phyloP scores from a whole-genome alignment of 257 asterid genomes.

The Fraxinus excelsior region DNA sequence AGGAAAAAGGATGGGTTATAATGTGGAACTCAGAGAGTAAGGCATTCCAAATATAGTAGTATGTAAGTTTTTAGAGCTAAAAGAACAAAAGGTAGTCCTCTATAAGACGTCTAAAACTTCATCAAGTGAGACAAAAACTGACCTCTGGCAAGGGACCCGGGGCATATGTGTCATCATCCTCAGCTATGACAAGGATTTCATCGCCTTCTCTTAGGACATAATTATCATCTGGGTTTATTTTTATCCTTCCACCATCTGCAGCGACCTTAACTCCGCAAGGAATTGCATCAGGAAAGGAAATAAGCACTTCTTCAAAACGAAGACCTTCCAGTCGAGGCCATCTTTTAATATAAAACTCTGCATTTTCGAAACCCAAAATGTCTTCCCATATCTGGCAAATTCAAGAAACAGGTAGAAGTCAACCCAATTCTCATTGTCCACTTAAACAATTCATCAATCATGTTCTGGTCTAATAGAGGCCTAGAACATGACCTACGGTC shows the following conservation, averaged over 20 bases:
- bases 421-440: background rate
- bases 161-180: constrained; percentile 96
- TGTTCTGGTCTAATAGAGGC: background rate
- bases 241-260: constrained; percentile 81
- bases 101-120: constrained; percentile 23
- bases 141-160: constrained; percentile 92
- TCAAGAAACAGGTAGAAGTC: background rate
- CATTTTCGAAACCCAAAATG: constrained; percentile 96
- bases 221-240: constrained; percentile 82
- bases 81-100: background rate
- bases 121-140: constrained; percentile 27
- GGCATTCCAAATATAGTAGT: background rate
- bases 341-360: constrained; percentile 88
- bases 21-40: background rate
- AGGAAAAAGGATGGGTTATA: background rate
- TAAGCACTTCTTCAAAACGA: constrained; percentile 69
- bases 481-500: background rate
- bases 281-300: constrained; percentile 88
- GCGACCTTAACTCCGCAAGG: constrained; percentile 94
- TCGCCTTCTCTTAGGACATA: constrained; percentile 87
- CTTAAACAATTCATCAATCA: background rate
- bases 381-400: constrained; percentile 94
- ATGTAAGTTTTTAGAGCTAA: background rate
- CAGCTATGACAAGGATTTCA: constrained; percentile 95
- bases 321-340: constrained; percentile 88